Base-by-base conservation (phyloP, 768 basidiomycete genomes). In the Clavaria fumosa region DNA sequence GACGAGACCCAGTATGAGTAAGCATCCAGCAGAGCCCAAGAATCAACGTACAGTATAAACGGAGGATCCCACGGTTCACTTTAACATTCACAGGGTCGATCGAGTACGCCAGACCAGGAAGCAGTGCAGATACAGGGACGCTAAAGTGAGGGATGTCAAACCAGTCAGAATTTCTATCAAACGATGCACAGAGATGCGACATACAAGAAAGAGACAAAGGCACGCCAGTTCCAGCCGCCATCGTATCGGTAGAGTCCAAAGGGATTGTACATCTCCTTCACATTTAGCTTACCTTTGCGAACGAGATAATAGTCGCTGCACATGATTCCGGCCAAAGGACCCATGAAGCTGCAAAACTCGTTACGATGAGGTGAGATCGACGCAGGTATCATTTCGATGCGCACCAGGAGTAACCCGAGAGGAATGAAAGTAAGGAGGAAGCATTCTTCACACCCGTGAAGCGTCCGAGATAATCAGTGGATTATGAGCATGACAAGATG, bases 281-380 rank as follows among this genome's bases (percentile, higher is more conserved):
- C 30, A 23, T 39, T 23, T 12, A 39, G 31, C 11, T 34, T 39
- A 6, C 38, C 31, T 33, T 39, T 39, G 31, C 38, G 38, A 22
- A 39, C 31, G 12, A 39, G 31, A 22, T 39, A 39, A 23, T 39
- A 39, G 38, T 39, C 38, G 38, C 38, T 39, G 31, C 38, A 39
- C 31, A 39, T 39, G 6, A 39, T 32, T 21, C 38, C 38, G 2
- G 38, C 38, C 18, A 39, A 23, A 22, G 38, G 38, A 11, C 38
- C 38, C 38, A 39, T 39, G 31, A 39, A 39, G 31, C 38, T 39
- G 31, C 18, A 18, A 14, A 31, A 32, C 15, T 15, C 19, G 19
- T 9, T 23, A 39, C 12, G 18, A 22, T 23, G 12, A 24, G 5
- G 28, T 22, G 9, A 11, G 3, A 33, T 33, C 10, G 17, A 18